Percentiles rank a stretch among this genome's conserved stretches.
phyloP scores from a whole-genome alignment of 768 basidiomycete genomes.

The Leucocoprinus leucothites region DNA sequence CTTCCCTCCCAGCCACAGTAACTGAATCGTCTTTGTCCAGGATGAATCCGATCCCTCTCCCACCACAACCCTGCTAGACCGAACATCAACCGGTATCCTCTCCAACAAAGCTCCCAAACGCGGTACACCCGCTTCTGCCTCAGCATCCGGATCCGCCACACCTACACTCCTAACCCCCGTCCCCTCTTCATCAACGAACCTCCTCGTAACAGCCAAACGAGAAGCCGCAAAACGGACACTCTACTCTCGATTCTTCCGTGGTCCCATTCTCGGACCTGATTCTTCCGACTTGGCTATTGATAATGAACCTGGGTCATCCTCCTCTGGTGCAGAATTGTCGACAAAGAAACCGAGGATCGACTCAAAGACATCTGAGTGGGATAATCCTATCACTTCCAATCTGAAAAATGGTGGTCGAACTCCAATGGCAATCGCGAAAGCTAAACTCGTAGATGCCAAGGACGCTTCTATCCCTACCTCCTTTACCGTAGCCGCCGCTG shows the following conservation, averaged over 20 bases:
- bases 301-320: not conserved
- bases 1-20: not conserved
- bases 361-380: conserved; percentile 5
- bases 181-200: conserved; percentile 30
- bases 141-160: conserved; percentile 39
- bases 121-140: conserved; percentile 41
- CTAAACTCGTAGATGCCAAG: conserved; percentile 13
- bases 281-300: not conserved
- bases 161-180: conserved; percentile 27
- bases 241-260: conserved; percentile 81
- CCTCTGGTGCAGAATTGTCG: not conserved
- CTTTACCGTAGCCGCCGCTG: not conserved
- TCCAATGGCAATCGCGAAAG: conserved; percentile 16
- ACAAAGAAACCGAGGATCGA: conserved; percentile 18
- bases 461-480: not conserved
- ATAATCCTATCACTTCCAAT: not conserved
- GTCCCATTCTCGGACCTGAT: conserved; percentile 61
- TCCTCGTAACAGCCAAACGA: conserved; percentile 67
- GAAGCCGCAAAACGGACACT: conserved; percentile 73
- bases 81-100: conserved; percentile 73
- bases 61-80: conserved; percentile 34
- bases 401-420: conserved; percentile 1
- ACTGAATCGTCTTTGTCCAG: not conserved
- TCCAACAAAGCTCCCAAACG: conserved; percentile 62
- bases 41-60: conserved; percentile 10